Conservation (phyloP, 345 rosid genomes). For the Melaleuca quinquenervia region DNA sequence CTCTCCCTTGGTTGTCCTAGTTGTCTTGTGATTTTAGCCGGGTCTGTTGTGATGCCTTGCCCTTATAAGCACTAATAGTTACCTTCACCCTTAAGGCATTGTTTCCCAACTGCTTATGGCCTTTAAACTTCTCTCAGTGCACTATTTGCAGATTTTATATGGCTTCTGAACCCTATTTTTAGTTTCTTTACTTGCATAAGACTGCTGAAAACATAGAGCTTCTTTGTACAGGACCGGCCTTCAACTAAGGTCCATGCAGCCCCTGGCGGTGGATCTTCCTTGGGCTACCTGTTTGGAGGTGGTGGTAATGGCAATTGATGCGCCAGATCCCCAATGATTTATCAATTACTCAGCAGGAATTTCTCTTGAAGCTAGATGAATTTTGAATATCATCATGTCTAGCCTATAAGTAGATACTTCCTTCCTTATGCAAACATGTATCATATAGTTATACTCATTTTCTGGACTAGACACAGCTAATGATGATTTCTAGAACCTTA, state of each 20-base stretch:
- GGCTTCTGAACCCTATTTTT: not conserved
- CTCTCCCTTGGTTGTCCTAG: not conserved
- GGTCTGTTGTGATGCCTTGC: not conserved
- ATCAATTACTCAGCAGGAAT: not conserved
- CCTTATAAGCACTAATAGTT: not conserved
- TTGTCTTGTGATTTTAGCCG: not conserved
- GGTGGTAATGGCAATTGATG: conserved; percentile 7
- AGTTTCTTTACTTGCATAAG: not conserved
- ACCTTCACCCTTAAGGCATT: not conserved
- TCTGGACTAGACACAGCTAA: not conserved
- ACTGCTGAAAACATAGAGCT: not conserved
- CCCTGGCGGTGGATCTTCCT: conserved; percentile 33
- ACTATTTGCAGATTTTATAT: not conserved
- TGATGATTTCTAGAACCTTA: not conserved
- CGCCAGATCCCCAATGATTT: not conserved
- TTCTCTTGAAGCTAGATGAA: not conserved
- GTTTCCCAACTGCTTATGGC: not conserved
- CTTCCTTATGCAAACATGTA: not conserved
- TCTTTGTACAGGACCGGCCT: conserved; percentile 29
- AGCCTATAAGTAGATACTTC: not conserved
- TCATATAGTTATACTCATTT: not conserved
- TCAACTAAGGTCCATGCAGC: conserved; percentile 51
- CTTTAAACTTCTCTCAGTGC: not conserved
- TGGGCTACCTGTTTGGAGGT: conserved; percentile 40
- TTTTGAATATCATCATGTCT: not conserved